Conservation (phyloP, 2,329 filamentous ascomycete species). For the Apiospora aurea region DNA sequence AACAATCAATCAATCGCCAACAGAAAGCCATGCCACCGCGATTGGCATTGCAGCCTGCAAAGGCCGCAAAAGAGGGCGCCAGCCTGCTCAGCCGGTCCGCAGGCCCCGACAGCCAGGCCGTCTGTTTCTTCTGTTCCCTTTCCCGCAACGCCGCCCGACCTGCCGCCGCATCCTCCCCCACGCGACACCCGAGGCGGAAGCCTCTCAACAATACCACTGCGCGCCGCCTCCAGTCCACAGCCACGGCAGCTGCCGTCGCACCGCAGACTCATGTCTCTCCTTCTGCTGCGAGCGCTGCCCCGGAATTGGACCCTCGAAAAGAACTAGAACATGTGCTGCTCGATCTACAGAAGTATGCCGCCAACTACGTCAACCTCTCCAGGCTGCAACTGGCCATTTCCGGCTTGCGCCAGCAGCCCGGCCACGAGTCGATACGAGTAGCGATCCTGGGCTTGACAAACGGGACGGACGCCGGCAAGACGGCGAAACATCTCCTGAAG, state of each 20-base stretch:
- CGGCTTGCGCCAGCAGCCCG: conserved; percentile 64
- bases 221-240: conserved; percentile 37
- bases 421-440: conserved; percentile 64
- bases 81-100: neutral
- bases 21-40: conserved; percentile 39
- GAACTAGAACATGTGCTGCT: conserved; percentile 67
- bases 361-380: conserved; percentile 70
- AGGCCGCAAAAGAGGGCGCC: conserved; percentile 28
- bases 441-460: conserved; percentile 60
- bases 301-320: conserved; percentile 45
- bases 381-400: conserved; percentile 75
- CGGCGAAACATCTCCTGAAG: conserved; percentile 71
- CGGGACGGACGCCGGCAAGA: conserved; percentile 48
- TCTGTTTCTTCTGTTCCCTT: conserved; percentile 44
- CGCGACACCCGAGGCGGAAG: conserved; percentile 34
- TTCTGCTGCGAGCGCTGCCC: neutral
- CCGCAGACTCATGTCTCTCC: neutral
- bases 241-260: conserved; percentile 25
- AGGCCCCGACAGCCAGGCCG: conserved; percentile 26
- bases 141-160: conserved; percentile 25
- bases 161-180: conserved; percentile 22
- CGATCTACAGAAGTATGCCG: conserved; percentile 66
- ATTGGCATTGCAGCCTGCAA: conserved; percentile 39
- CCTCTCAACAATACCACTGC: conserved; percentile 27
- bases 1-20: neutral